Evolutionary conservation across 129 eudicot species (phyloP), one percentile per base, ranked within the genome.

Genomic region (Sambucus nigra): DNA sequence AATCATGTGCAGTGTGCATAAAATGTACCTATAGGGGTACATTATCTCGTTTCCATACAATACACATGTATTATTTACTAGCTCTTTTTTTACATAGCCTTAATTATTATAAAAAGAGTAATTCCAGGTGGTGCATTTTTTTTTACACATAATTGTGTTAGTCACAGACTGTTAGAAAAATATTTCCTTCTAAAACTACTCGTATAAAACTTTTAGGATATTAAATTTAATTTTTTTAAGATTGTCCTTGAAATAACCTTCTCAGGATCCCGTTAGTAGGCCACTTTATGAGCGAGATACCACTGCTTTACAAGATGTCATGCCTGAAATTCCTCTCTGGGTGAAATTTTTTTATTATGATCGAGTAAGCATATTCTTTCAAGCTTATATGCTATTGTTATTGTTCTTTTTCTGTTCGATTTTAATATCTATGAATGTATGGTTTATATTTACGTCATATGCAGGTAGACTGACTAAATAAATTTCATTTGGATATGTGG

Each of bases 391-490:
- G 10, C 13, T 41, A 22, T 21, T 55, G 29, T 25, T 49, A 20
- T n/a, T 47, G 22, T 19, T 12, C 28, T 25, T 16, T 17, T 12
- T 52, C 0, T 15, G 16, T 26, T 42, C 17, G 5, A 9, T 19
- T 25, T 7, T 14, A 16, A 23, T 28, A 14, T 38, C 42, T 4
- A 25, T 51, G 38, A 45, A 51, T 38, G 17, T 61, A 18, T 21
- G 20, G 22, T 51, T 39, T 51, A 29, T 17, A 28, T 41, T 55
- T 55, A 46, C 46, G 3, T 25, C 25, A 41, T 61, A 38, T 59
- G 61, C 82, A 91, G 98, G 94, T 85, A 25, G 94, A 91, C 63
- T 91, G 97, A 94, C 38, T 88, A 50, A 91, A 91, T 66, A 71
- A 73, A 41, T 79, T 79, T 65, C 18, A 85, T 22, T 69, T 24